Evolutionary conservation across 1,139 yeast species (phyloP).

Genomic region (Debaryomyces sp.): DNA sequence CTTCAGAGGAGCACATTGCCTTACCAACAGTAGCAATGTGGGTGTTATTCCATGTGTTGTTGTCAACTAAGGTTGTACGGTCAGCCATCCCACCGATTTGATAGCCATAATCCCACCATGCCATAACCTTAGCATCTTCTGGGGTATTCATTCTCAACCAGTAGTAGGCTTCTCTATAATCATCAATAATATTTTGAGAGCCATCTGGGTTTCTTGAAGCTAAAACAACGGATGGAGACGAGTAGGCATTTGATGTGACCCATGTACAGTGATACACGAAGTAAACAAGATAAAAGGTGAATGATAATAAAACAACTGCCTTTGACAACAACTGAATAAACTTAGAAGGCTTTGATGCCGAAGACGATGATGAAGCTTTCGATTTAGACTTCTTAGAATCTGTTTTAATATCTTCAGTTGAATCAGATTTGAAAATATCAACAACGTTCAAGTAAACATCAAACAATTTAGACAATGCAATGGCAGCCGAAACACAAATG

Average conservation of each 20-base stretch:
- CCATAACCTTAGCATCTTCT: slow-evolving; percentile 93
- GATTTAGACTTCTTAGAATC: slow-evolving; percentile 11
- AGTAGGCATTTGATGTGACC: slow-evolving; percentile 95
- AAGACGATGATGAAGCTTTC: slow-evolving; percentile 10
- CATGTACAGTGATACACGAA: slow-evolving; percentile 96
- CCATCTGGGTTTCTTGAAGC: slow-evolving; percentile 89
- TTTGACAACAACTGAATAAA: slow-evolving; percentile 54
- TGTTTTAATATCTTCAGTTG: slow-evolving; percentile 10
- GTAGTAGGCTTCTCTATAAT: slow-evolving; percentile 97
- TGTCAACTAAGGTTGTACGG: slow-evolving; percentile 96
- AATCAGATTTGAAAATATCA: slow-evolving; percentile 34
- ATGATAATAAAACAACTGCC: slow-evolving; percentile 66
- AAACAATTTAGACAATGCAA: slow-evolving; percentile 81
- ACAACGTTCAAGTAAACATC: slow-evolving; percentile 80
- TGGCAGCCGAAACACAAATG: slow-evolving; percentile 87
- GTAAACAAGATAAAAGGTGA: slow-evolving; percentile 71
- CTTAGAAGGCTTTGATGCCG: slow-evolving; percentile 20
- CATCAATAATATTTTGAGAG: slow-evolving; percentile 82
- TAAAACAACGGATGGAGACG: slow-evolving; percentile 96
- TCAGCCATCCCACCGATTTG: slow-evolving; percentile 99
- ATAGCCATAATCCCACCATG: slow-evolving; percentile 99
- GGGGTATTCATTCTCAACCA: slow-evolving; percentile 98
- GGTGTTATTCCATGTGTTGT: slow-evolving; percentile 99
- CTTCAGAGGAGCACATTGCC: slow-evolving; percentile 93
- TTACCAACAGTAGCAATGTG: slow-evolving; percentile 99